A percentile compares a stretch with the other conserved stretches of the same genome.
phyloP scores from a whole-genome alignment of 768 basidiomycete genomes.

The Cantharellus anzutake region DNA sequence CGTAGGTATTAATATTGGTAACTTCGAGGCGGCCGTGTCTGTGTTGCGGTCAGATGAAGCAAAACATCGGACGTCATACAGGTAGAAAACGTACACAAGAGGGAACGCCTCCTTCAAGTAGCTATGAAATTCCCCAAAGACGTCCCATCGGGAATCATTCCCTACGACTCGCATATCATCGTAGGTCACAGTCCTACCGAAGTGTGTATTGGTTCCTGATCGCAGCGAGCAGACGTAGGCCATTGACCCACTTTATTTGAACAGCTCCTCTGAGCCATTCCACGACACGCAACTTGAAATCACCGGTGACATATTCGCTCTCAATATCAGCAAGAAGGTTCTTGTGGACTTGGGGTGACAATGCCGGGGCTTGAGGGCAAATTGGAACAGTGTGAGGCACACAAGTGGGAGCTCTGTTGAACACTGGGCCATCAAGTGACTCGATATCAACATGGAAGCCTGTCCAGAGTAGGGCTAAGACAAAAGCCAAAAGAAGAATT shows the following conservation, averaged over 20 bases:
- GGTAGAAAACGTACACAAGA: constrained; percentile 26
- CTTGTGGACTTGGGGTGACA: neutral
- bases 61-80: neutral
- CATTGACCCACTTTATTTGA: constrained; percentile 15
- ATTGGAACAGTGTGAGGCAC: neutral
- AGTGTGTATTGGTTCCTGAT: neutral
- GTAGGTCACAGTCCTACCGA: constrained; percentile 29
- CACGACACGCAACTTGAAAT: constrained; percentile 24
- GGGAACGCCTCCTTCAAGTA: constrained; percentile 42
- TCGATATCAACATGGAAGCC: no score
- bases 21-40: constrained; percentile 41
- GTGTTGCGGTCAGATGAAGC: neutral
- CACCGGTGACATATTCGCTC: constrained; percentile 17
- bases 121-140: constrained; percentile 32
- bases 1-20: constrained; percentile 60
- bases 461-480: no score
- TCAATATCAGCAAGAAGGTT: constrained; percentile 11
- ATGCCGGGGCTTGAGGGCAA: neutral
- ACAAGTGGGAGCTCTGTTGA: no score
- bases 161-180: constrained; percentile 31
- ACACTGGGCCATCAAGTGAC: no score
- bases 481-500: no score
- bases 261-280: constrained; percentile 33
- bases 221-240: neutral
- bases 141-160: constrained; percentile 34